Evolutionary conservation across 208 protist genomes (phyloP).

Genomic region (Leishmania tarentolae): DNA sequence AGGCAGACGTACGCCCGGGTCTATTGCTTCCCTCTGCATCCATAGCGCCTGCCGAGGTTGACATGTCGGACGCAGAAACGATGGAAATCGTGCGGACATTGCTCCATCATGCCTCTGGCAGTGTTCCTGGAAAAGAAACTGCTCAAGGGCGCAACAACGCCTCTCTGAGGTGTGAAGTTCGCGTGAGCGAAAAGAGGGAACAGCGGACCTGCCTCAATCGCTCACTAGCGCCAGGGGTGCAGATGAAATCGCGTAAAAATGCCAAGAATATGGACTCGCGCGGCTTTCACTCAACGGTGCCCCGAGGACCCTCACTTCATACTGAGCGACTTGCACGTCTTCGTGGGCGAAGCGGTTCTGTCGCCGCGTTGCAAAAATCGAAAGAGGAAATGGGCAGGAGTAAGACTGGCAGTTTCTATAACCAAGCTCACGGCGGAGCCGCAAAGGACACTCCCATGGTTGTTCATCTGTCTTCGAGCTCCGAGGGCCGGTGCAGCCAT

Average conservation of each 20-base stretch:
- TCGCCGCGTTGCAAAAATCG: neutral
- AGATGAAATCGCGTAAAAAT: neutral
- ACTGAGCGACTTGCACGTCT: slow-evolving; percentile 4
- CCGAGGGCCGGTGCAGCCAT: neutral
- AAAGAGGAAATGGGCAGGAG: neutral
- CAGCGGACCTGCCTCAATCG: neutral
- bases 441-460: neutral
- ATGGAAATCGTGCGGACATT: neutral
- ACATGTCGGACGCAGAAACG: slow-evolving; percentile 11
- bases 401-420: neutral
- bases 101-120: slow-evolving; percentile 2
- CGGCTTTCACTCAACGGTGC: slow-evolving; percentile 1
- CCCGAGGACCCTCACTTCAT: neutral
- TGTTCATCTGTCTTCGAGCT: neutral
- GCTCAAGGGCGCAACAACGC: neutral
- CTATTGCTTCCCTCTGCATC: slow-evolving; percentile 7
- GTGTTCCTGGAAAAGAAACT: too few species aligned
- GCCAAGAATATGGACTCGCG: neutral
- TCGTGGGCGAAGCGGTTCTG: neutral
- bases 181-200: neutral
- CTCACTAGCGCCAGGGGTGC: neutral
- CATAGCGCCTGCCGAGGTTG: neutral
- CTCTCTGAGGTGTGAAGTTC: neutral
- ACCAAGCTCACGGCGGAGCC: neutral
- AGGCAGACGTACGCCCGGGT: slow-evolving; percentile 13